These are phyloP conservation scores for Saposhnikovia divaricata DNA, from an alignment of 129 eudicot genomes.

Conservation along the genomic window DNA sequence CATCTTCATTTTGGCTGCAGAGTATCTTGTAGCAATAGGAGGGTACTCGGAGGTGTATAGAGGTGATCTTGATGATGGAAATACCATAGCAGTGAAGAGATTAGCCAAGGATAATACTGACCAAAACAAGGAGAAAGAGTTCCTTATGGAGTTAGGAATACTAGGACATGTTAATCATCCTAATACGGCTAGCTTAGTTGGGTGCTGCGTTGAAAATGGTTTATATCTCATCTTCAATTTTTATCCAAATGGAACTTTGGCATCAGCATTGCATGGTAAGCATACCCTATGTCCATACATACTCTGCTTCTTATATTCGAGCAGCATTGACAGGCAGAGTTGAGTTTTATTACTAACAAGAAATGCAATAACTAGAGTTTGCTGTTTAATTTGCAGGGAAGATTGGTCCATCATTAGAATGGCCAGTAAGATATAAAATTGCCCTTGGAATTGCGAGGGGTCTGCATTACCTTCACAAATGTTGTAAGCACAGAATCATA, in stretches of 20 bases:
- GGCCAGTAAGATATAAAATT: constrained; percentile 73
- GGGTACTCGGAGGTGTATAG: constrained; percentile 92
- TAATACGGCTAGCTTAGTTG: constrained; percentile 69
- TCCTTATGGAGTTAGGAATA: constrained; percentile 75
- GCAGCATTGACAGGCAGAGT: neutral
- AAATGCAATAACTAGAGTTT: neutral
- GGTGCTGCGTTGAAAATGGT: constrained; percentile 81
- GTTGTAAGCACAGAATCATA: constrained; percentile 82
- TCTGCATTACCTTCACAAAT: constrained; percentile 83
- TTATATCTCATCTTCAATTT: constrained; percentile 71
- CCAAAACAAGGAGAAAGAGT: constrained; percentile 71
- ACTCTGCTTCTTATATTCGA: neutral
- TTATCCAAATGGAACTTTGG: constrained; percentile 78
- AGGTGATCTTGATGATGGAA: constrained; percentile 53
- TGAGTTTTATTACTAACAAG: neutral
- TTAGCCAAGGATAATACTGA: constrained; percentile 62
- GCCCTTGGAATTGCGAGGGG: constrained; percentile 80
- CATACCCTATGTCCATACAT: neutral
- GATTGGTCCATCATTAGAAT: constrained; percentile 35
- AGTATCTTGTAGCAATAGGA: constrained; percentile 72
- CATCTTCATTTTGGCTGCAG: constrained; percentile 28
- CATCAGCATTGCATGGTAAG: constrained; percentile 68
- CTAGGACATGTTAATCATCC: constrained; percentile 89
- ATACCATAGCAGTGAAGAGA: constrained; percentile 71
- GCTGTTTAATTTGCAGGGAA: constrained; percentile 23